Conservation (phyloP, 352 stramenopile species). For the Pythium dissimile region DNA sequence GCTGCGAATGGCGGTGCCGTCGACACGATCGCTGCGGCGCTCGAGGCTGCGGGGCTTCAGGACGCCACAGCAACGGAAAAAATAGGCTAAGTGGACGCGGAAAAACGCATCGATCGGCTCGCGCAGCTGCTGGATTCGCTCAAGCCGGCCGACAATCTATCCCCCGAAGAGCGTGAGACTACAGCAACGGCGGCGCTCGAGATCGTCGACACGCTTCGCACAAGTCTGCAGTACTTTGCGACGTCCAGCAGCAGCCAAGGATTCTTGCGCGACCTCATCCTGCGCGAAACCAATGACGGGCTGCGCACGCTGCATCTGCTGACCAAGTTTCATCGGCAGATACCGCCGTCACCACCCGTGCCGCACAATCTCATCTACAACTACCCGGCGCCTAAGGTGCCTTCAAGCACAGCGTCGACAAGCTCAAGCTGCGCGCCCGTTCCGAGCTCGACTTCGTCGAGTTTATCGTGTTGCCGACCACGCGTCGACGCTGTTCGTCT, state of each 20-base stretch:
- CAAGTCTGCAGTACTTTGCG: neutral
- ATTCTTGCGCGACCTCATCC: neutral
- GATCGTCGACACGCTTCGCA: neutral
- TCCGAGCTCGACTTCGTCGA: neutral
- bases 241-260: neutral
- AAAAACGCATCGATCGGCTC: neutral
- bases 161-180: neutral
- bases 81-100: neutral
- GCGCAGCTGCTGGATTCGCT: neutral
- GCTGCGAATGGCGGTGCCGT: too few species aligned
- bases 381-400: neutral
- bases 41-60: too few species aligned
- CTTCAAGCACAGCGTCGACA: neutral
- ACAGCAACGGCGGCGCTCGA: neutral
- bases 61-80: neutral
- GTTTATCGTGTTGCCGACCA: neutral
- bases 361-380: neutral
- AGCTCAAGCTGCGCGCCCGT: neutral
- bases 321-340: slow-evolving; percentile 3
- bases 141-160: neutral
- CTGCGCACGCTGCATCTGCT: neutral
- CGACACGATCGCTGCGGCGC: neutral
- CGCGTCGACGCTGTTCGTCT: neutral
- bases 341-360: neutral
- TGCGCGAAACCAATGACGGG: neutral